A percentile compares a stretch with the other conserved stretches of the same genome.
Evolutionary conservation across 2,329 filamentous ascomycete genomes (phyloP).

Genomic region (Claviceps cyperi): DNA sequence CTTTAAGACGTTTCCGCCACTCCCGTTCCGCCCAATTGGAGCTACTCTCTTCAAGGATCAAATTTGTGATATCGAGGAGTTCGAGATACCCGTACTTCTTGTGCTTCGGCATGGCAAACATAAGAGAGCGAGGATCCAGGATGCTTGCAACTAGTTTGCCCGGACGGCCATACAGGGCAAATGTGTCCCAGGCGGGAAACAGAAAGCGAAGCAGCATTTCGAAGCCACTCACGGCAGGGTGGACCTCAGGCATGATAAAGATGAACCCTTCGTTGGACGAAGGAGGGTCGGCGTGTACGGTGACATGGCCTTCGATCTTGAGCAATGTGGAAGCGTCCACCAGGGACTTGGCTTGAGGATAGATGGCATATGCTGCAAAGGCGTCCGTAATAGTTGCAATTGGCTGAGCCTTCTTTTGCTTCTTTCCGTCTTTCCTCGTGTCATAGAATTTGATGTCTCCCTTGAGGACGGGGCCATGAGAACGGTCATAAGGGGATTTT

Average conservation of each 20-base stretch:
- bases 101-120: conserved; percentile 95
- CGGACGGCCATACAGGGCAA: conserved; percentile 80
- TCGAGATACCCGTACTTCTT: conserved; percentile 84
- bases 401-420: conserved; percentile 79
- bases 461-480: conserved; percentile 51
- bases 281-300: conserved; percentile 66
- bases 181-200: conserved; percentile 89
- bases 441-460: conserved; percentile 95
- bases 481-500: conserved; percentile 68
- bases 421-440: conserved; percentile 55
- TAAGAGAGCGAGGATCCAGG: conserved; percentile 74
- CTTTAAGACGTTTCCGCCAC: conserved; percentile 82
- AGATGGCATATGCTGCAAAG: conserved; percentile 87
- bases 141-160: conserved; percentile 76
- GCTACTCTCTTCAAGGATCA: conserved; percentile 70
- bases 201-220: conserved; percentile 90
- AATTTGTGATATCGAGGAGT: conserved; percentile 63
- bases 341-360: conserved; percentile 83
- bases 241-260: conserved; percentile 92
- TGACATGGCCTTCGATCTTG: conserved; percentile 85
- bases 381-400: conserved; percentile 87
- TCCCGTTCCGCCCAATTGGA: conserved; percentile 69
- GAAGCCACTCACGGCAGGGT: conserved; percentile 83
- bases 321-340: conserved; percentile 90
- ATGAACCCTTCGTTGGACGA: conserved; percentile 82